A percentile compares a stretch with the other conserved stretches of the same genome.
These are phyloP conservation scores for Boletus barrowsii DNA, from an alignment of 768 basidiomycete genomes.

Conservation along the genomic window DNA sequence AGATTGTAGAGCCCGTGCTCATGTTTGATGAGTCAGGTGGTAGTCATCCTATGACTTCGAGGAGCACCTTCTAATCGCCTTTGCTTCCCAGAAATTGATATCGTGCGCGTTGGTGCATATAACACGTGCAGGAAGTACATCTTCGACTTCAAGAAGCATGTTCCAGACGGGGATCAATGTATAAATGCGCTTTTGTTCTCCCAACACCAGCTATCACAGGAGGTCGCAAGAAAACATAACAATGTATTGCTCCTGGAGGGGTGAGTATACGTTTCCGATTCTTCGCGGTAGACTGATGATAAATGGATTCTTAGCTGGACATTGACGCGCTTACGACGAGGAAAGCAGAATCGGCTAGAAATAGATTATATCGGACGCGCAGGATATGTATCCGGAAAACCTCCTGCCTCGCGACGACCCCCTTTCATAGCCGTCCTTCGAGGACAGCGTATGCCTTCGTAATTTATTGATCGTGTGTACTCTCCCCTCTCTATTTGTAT, in stretches of 20 bases:
- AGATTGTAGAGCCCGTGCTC: constrained; percentile 59
- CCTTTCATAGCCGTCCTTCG: constrained; percentile 69
- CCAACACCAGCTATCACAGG: constrained; percentile 58
- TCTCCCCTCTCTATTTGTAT: constrained; percentile 29
- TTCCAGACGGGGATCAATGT: constrained; percentile 45
- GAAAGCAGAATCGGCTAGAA: constrained; percentile 61
- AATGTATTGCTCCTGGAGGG: constrained; percentile 69
- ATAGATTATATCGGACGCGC: constrained; percentile 69
- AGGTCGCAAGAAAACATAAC: constrained; percentile 51
- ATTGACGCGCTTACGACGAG: constrained; percentile 61
- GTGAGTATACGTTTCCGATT: constrained; percentile 33
- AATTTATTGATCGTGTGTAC: constrained; percentile 28
- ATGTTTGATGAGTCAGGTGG: constrained; percentile 62
- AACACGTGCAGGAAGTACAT: constrained; percentile 61
- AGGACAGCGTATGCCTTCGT: constrained; percentile 29
- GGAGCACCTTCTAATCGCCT: constrained; percentile 3
- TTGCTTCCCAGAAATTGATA: constrained; percentile 50
- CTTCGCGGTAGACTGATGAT: background rate
- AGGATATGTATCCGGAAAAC: constrained; percentile 51
- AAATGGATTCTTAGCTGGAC: constrained; percentile 50
- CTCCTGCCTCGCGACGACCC: constrained; percentile 45
- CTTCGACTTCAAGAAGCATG: constrained; percentile 51
- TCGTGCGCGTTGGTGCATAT: constrained; percentile 49
- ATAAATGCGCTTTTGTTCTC: constrained; percentile 58
- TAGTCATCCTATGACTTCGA: constrained; percentile 23